Conservation (phyloP, 345 rosid species). For the Gossypium thurberi region DNA sequence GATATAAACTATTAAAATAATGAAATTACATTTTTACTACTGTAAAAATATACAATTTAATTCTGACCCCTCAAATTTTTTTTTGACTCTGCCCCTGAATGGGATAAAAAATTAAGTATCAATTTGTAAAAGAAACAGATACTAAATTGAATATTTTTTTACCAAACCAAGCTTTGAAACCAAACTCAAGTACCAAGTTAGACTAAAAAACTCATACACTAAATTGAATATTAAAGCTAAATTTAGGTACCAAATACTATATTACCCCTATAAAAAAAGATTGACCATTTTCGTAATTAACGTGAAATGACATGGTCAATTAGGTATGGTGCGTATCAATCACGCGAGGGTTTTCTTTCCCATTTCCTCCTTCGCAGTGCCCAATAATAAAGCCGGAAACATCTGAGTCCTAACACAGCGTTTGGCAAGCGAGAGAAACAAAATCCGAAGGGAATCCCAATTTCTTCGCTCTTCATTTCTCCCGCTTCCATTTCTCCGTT, state of each 20-base stretch:
- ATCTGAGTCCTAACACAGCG: not conserved
- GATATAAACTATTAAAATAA: no score
- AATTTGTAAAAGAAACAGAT: no score
- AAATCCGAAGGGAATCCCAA: not conserved
- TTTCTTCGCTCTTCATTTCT: conserved; percentile 1
- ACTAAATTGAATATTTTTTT: no score
- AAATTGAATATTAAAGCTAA: no score
- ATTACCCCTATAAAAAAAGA: not conserved
- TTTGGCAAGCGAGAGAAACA: conserved; percentile 15
- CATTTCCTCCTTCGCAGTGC: not conserved
- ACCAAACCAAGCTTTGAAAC: no score
- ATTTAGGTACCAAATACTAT: no score
- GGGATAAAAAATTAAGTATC: no score
- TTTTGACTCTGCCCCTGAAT: no score
- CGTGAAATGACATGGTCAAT: not conserved
- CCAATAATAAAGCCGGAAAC: conserved; percentile 31
- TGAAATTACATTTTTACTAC: no score
- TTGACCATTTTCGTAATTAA: conserved; percentile 12
- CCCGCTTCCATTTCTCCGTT: not conserved
- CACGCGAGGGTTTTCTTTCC: conserved; percentile 17
- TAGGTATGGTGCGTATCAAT: not conserved
- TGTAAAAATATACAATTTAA: no score
- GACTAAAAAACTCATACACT: no score
- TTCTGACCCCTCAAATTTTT: accelerated
- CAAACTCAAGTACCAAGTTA: no score